Evolutionary conservation across 805 yeast genomes (phyloP).

Genomic region (Pichia exigua): DNA sequence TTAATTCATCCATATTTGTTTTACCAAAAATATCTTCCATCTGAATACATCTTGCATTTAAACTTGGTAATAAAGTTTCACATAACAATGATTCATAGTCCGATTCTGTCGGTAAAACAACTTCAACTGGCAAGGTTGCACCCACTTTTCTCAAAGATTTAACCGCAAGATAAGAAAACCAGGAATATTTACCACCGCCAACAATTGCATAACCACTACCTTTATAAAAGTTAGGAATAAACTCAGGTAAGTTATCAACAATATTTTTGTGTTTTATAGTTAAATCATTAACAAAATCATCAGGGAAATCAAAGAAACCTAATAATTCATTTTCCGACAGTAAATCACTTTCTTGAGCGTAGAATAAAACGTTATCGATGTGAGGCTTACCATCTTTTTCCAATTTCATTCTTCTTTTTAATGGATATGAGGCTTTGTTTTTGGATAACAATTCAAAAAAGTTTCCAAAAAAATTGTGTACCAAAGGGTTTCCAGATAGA

Average conservation of each 20-base stretch:
- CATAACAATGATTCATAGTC: conserved; percentile 22
- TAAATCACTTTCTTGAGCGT: conserved; percentile 7
- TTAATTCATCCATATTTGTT: conserved; percentile 16
- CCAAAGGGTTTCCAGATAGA: conserved; percentile 56
- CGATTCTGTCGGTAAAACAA: conserved; percentile 12
- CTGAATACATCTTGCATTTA: conserved; percentile 36
- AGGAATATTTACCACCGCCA: conserved; percentile 38
- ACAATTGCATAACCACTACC: conserved; percentile 32
- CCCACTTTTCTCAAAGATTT: conserved; percentile 36
- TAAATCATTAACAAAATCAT: conserved; percentile 38
- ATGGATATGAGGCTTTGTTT: conserved; percentile 25
- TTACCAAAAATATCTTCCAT: conserved; percentile 32
- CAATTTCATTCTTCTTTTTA: conserved; percentile 24
- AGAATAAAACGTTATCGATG: conserved; percentile 11
- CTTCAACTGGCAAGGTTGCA: conserved; percentile 30
- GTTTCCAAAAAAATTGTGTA: conserved; percentile 17
- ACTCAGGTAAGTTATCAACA: conserved; percentile 37
- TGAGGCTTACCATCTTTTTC: conserved; percentile 17
- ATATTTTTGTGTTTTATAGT: conserved; percentile 39
- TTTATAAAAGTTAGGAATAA: conserved; percentile 21
- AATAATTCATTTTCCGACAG: conserved; percentile 6
- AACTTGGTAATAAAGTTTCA: conserved; percentile 30
- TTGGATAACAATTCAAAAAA: background rate
- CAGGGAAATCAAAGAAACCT: conserved; percentile 18
- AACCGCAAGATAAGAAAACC: conserved; percentile 33